These are phyloP conservation scores for Nitzschia sp. DNA, from an alignment of 108 stramenopile species.

Conservation along the genomic window DNA sequence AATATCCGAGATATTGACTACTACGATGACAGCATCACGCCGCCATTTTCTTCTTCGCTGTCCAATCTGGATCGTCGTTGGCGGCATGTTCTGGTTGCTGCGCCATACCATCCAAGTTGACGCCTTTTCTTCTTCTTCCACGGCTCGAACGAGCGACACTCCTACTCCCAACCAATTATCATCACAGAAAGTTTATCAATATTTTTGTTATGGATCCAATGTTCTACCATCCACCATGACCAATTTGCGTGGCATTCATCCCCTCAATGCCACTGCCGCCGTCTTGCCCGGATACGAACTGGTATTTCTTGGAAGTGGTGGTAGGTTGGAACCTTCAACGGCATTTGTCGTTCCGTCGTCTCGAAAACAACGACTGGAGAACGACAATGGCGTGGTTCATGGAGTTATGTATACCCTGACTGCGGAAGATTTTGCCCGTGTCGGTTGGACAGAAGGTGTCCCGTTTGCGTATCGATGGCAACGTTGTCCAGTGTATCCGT, in stretches of 20 bases:
- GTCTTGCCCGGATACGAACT: conserved; percentile 60
- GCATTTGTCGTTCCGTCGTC: conserved; percentile 48
- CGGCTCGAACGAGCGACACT: no score
- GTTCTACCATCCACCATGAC: conserved; percentile 70
- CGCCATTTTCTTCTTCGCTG: no score
- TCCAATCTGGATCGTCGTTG: no score
- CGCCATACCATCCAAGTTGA: no score
- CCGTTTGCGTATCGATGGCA: conserved; percentile 70
- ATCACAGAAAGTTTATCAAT: conserved; percentile 24
- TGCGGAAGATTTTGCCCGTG: conserved; percentile 60
- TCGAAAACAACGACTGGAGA: neutral
- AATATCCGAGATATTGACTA: no score
- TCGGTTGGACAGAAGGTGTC: conserved; percentile 77
- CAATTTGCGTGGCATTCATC: conserved; percentile 49
- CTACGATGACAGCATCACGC: neutral
- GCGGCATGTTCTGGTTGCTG: no score
- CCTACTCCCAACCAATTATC: neutral
- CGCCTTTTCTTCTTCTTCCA: no score
- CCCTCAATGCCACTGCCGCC: conserved; percentile 58
- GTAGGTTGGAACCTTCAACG: conserved; percentile 56
- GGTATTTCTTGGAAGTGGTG: conserved; percentile 49
- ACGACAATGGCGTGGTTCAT: conserved; percentile 42
- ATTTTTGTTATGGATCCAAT: conserved; percentile 83
- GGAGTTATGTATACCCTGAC: conserved; percentile 72
- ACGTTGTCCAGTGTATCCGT: conserved; percentile 57